Evolutionary conservation across 495 filamentous ascomycete genomes (phyloP), one percentile per base, ranked within the genome.

Genomic region (Lophiotrema nucula): DNA sequence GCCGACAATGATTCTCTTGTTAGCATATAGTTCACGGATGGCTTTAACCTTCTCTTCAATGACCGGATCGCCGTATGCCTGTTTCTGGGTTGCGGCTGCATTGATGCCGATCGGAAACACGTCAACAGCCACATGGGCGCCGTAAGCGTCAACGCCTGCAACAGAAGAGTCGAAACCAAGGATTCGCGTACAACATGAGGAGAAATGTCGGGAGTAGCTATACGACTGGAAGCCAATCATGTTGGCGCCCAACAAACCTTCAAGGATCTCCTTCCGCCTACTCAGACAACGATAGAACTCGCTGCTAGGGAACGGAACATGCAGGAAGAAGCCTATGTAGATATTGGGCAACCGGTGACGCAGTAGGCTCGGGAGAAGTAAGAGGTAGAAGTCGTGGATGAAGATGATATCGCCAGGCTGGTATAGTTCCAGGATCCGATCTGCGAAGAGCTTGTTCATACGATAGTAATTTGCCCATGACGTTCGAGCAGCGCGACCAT

Each of bases 31-130:
- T 44, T 84, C 80, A 64, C 81, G 85, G 24, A 97, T 80, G 0
- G 72, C 77, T 18, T 72, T 72, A 38, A 87, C 77, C 60, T 88
- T 86, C 54, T 86, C 80, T 49, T 86, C 81, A 10, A 88, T 84
- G 22, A 79, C 82, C 0, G 81, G 70, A 35, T 84, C 76, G 1
- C 79, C 81, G 70, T 88, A 95, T 0, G 89, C 89, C 22, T 82
- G 73, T 49, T 79, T 78, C 57, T 89, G 82, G 22, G 90, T 85
- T 47, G 83, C 81, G 27, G 76, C 78, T 18, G 83, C 88, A 70
- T 95, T 87, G 49, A 97, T 92, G 16, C 92, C 92, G 51, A 95
- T 96, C 4, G 92, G 89, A 70, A 93, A 91, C 15, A 92, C 88
- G 58, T 91, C 90, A 23, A 96, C 87, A 38, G 88, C 87, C 27